These are phyloP conservation scores for Lanzia echinophila DNA, from an alignment of 2,329 filamentous ascomycete species.

Conservation along the genomic window DNA sequence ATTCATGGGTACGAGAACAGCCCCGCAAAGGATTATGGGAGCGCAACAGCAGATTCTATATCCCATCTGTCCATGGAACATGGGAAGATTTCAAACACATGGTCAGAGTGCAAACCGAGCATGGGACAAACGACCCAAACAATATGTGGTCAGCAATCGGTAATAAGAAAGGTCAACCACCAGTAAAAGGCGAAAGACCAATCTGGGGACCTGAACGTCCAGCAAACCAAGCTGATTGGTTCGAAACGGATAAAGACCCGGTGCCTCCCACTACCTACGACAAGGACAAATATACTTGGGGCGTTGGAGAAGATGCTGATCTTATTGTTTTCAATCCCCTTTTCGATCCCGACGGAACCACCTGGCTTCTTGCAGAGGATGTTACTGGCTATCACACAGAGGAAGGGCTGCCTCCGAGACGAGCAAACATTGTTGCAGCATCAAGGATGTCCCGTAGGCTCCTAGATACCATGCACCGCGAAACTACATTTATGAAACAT, in stretches of 20 bases:
- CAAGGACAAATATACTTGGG: constrained; percentile 78
- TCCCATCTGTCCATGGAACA: constrained; percentile 66
- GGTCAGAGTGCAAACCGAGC: constrained; percentile 68
- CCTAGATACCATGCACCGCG: constrained; percentile 80
- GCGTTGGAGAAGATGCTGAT: constrained; percentile 84
- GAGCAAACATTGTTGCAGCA: constrained; percentile 83
- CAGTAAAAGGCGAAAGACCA: constrained; percentile 47
- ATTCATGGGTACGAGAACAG: constrained; percentile 63
- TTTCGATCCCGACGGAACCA: constrained; percentile 82
- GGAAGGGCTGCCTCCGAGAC: constrained; percentile 59
- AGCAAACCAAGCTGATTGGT: constrained; percentile 59
- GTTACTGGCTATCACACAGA: constrained; percentile 76
- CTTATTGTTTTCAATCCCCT: constrained; percentile 88
- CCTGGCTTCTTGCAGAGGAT: constrained; percentile 74
- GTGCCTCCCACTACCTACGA: constrained; percentile 65
- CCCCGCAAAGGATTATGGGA: constrained; percentile 79
- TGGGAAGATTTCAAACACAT: constrained; percentile 78
- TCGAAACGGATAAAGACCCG: constrained; percentile 67
- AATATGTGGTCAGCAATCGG: constrained; percentile 56
- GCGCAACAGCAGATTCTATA: constrained; percentile 69
- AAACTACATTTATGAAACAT: constrained; percentile 78
- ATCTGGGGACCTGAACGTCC: constrained; percentile 83
- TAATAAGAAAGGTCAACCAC: constrained; percentile 23
- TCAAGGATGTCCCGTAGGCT: constrained; percentile 76
- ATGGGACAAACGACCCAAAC: constrained; percentile 57